phyloP scores from a whole-genome alignment of 805 yeast species.

The Saturnispora silvae region DNA sequence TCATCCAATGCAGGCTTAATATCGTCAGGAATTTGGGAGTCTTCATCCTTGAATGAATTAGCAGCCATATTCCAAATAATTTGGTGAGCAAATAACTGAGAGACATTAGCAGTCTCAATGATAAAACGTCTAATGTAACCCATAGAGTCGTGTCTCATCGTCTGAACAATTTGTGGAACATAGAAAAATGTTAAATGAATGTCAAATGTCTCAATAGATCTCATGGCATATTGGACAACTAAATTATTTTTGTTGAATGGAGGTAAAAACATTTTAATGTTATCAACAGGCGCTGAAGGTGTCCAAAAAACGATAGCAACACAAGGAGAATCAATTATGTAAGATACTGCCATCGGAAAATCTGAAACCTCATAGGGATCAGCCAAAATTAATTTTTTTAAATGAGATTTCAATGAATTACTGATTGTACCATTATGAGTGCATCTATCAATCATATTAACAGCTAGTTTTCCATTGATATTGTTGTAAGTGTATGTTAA shows the following conservation, averaged over 20 bases:
- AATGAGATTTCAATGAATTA: slow-evolving; percentile 29
- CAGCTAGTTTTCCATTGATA: slow-evolving; percentile 63
- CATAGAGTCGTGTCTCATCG: slow-evolving; percentile 65
- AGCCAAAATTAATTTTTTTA: slow-evolving; percentile 35
- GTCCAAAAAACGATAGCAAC: slow-evolving; percentile 45
- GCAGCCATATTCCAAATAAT: slow-evolving; percentile 98
- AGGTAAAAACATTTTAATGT: slow-evolving; percentile 76
- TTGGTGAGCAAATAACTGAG: slow-evolving; percentile 91
- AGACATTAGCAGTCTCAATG: slow-evolving; percentile 82
- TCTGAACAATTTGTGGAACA: slow-evolving; percentile 96
- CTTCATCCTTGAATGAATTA: slow-evolving; percentile 84
- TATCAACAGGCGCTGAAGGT: slow-evolving; percentile 69
- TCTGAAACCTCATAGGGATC: slow-evolving; percentile 51
- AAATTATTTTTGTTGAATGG: slow-evolving; percentile 55
- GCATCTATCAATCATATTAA: slow-evolving; percentile 55
- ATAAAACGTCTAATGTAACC: slow-evolving; percentile 88
- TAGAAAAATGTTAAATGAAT: slow-evolving; percentile 86
- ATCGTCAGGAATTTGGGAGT: slow-evolving; percentile 65
- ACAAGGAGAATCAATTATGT: slow-evolving; percentile 26
- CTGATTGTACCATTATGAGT: slow-evolving; percentile 15
- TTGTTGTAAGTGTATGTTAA: slow-evolving; percentile 45
- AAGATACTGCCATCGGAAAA: slow-evolving; percentile 50
- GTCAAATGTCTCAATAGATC: slow-evolving; percentile 80
- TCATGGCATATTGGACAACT: slow-evolving; percentile 77
- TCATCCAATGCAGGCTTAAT: slow-evolving; percentile 75